Conservation (phyloP, 202 grass and related monocot species). For the Carex arenaria region DNA sequence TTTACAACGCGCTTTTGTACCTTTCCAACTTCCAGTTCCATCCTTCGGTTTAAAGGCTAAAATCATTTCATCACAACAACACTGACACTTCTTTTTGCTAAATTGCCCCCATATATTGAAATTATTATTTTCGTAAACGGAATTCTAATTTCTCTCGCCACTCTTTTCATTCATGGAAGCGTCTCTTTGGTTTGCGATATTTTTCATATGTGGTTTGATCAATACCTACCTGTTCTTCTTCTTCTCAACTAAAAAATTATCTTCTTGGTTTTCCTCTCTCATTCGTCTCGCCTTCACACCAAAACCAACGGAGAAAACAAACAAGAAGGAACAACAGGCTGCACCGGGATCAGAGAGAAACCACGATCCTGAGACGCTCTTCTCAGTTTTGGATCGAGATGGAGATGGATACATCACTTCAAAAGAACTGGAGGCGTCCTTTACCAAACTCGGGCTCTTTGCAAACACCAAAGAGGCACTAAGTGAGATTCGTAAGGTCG, state of each 20-base stretch:
- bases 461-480: slow-evolving; percentile 36
- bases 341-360: not conserved
- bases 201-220: slow-evolving; percentile 29
- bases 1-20: slow-evolving; percentile 13
- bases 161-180: slow-evolving; percentile 22
- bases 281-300: not conserved
- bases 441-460: slow-evolving; percentile 57
- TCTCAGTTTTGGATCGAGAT: slow-evolving; percentile 87
- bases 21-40: not conserved
- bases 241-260: slow-evolving; percentile 14
- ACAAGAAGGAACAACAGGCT: not conserved
- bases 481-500: slow-evolving; percentile 48
- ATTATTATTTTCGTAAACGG: not conserved
- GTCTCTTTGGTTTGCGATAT: slow-evolving; percentile 22
- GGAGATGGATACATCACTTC: slow-evolving; percentile 87
- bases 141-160: not conserved
- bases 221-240: slow-evolving; percentile 31
- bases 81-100: not conserved
- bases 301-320: too few species aligned
- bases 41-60: not conserved
- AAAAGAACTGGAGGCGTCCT: slow-evolving; percentile 70
- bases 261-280: slow-evolving; percentile 24
- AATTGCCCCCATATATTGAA: not conserved
- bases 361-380: slow-evolving; percentile 50
- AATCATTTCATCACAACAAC: not conserved